These are phyloP conservation scores for Populus nigra DNA, from an alignment of 345 rosid species.

Conservation along the genomic window DNA sequence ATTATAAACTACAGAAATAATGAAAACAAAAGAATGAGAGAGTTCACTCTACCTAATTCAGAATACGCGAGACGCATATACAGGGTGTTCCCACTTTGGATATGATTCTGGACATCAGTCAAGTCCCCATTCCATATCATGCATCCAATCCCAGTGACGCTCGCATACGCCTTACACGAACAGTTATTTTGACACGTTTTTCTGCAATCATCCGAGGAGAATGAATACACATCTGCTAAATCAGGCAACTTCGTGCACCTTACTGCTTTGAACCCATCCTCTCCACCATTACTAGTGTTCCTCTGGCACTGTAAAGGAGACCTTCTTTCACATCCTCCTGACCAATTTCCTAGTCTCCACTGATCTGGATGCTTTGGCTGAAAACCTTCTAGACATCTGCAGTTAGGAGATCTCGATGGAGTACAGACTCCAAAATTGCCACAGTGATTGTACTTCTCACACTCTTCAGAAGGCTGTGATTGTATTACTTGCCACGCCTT, in stretches of 20 bases:
- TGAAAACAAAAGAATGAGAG: background rate
- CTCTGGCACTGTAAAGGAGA: constrained; percentile 27
- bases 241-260: constrained; percentile 40
- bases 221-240: background rate
- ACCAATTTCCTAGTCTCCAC: constrained; percentile 33
- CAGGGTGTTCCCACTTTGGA: constrained; percentile 32
- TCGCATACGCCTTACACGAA: constrained; percentile 60
- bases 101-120: constrained; percentile 49
- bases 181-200: constrained; percentile 40
- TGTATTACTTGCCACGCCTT: constrained; percentile 48
- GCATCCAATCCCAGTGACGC: constrained; percentile 43
- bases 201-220: background rate
- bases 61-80: constrained; percentile 54
- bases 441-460: constrained; percentile 69
- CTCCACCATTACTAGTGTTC: constrained; percentile 12
- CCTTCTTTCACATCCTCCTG: constrained; percentile 43
- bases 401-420: constrained; percentile 19
- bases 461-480: constrained; percentile 45
- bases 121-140: constrained; percentile 55
- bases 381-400: constrained; percentile 62
- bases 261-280: constrained; percentile 29
- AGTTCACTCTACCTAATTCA: constrained; percentile 43
- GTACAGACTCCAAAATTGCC: constrained; percentile 66
- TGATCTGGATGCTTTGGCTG: constrained; percentile 26
- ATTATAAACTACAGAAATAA: no score